A percentile compares a stretch with the other conserved stretches of the same genome.
Evolutionary conservation across 1,284 basidiomycete species (phyloP).

Genomic region (Clitocybe nebularis): DNA sequence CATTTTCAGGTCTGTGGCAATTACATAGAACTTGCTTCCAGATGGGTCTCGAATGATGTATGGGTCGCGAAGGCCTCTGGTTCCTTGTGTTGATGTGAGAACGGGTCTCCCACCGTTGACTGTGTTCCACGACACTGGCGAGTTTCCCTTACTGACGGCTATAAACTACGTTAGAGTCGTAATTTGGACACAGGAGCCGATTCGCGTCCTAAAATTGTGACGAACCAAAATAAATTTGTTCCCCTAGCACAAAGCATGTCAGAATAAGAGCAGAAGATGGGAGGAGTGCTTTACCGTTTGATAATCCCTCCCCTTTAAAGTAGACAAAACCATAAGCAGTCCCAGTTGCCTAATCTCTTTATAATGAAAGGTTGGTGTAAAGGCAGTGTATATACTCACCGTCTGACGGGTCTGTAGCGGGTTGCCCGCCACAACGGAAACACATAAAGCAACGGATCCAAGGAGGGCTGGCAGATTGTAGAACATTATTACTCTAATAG

Average conservation of each 20-base stretch:
- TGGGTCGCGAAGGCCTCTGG: slow-evolving; percentile 17
- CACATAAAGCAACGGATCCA: too few relatives aligned
- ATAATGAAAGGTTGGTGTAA: too few relatives aligned
- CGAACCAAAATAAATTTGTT: slow-evolving; percentile 18
- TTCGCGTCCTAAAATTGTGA: too few relatives aligned
- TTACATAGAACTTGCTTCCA: slow-evolving; percentile 16
- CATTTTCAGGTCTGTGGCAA: slow-evolving; percentile 18
- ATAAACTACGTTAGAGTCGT: too few relatives aligned
- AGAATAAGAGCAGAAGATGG: neutral
- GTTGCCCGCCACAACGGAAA: too few relatives aligned
- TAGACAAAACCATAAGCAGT: slow-evolving; percentile 15
- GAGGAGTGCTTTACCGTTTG: slow-evolving; percentile 11
- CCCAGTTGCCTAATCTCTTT: slow-evolving; percentile 15
- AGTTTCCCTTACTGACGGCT: slow-evolving; percentile 17
- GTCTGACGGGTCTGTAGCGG: too few relatives aligned
- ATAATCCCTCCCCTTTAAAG: slow-evolving; percentile 14
- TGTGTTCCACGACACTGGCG: slow-evolving; percentile 16
- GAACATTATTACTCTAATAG: too few relatives aligned
- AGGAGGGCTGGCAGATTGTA: too few relatives aligned
- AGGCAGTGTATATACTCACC: too few relatives aligned
- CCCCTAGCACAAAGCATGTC: slow-evolving; percentile 6
- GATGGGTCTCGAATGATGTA: slow-evolving; percentile 16
- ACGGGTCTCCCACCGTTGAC: slow-evolving; percentile 15
- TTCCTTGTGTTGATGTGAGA: slow-evolving; percentile 14
- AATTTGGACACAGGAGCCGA: too few relatives aligned